A percentile compares a stretch with the other conserved stretches of the same genome.
Evolutionary conservation across 139 green algal species (phyloP).

Genomic region (Pycnococcus provasolii): DNA sequence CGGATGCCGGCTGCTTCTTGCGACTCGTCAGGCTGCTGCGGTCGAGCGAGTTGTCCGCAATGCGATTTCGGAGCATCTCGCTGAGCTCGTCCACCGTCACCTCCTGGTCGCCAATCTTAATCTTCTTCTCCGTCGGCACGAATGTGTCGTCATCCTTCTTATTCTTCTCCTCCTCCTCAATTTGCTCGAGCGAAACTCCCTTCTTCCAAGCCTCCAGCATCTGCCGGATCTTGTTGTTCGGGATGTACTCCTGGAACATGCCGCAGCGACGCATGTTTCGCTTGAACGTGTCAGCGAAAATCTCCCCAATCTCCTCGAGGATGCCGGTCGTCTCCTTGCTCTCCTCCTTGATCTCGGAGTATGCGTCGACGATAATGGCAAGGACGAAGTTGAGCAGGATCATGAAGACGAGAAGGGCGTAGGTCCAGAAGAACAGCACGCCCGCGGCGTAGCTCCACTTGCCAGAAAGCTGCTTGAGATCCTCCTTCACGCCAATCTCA

Average conservation of each 20-base stretch:
- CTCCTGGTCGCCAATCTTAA: too few species aligned
- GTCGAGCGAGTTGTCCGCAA: too few species aligned
- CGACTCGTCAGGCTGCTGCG: too few species aligned
- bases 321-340: constrained; percentile 41
- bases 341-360: constrained; percentile 53
- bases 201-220: constrained; percentile 2
- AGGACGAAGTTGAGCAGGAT: constrained; percentile 85
- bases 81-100: too few species aligned
- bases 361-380: constrained; percentile 74
- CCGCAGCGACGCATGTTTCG: neutral
- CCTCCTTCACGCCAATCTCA: constrained; percentile 53
- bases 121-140: too few species aligned
- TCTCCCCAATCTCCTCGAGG: neutral
- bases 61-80: too few species aligned
- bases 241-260: constrained; percentile 7
- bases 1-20: too few species aligned
- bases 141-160: too few species aligned
- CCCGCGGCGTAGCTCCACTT: constrained; percentile 47
- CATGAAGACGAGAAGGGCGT: constrained; percentile 73
- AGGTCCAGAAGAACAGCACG: constrained; percentile 76
- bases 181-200: too few species aligned
- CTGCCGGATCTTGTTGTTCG: neutral
- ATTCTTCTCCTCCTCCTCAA: too few species aligned
- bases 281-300: constrained; percentile 2
- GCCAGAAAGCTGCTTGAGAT: constrained; percentile 50